Conservation (phyloP, 257 asterid species). For the Misopates orontium region DNA sequence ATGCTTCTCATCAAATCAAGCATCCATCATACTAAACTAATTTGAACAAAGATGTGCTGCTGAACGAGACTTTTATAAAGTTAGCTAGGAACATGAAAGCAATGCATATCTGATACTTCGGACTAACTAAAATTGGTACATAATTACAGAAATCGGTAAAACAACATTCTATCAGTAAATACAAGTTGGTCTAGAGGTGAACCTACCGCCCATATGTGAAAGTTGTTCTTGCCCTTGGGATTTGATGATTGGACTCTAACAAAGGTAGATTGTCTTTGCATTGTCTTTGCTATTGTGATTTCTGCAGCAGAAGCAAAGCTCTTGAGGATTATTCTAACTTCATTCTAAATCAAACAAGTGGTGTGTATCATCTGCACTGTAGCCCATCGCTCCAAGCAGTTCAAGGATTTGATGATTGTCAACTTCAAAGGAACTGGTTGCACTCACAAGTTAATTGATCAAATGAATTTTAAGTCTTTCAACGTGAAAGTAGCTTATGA, state of each 20-base stretch:
- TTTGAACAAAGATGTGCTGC: background rate
- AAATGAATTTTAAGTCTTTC: too few relatives aligned
- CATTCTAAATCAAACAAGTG: too few relatives aligned
- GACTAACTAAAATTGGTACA: background rate
- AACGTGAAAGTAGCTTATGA: background rate
- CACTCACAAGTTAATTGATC: background rate
- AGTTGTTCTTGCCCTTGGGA: constrained; percentile 44
- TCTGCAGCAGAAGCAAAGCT: constrained; percentile 35
- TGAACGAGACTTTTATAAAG: background rate
- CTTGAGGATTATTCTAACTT: too few relatives aligned
- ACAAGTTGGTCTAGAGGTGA: background rate
- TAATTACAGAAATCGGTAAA: background rate
- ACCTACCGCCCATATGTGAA: constrained; percentile 60
- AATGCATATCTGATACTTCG: background rate
- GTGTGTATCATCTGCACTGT: too few relatives aligned
- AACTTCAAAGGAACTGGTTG: background rate
- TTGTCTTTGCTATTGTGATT: constrained; percentile 50
- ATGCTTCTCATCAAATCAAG: too few relatives aligned
- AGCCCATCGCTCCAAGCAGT: too few relatives aligned
- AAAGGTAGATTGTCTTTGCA: constrained; percentile 62
- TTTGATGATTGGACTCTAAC: constrained; percentile 59
- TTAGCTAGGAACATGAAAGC: background rate
- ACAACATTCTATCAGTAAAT: background rate
- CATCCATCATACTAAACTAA: background rate
- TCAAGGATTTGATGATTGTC: background rate